These are phyloP conservation scores for Metschnikowia shivogae DNA, from an alignment of 805 yeast genomes.

Conservation along the genomic window DNA sequence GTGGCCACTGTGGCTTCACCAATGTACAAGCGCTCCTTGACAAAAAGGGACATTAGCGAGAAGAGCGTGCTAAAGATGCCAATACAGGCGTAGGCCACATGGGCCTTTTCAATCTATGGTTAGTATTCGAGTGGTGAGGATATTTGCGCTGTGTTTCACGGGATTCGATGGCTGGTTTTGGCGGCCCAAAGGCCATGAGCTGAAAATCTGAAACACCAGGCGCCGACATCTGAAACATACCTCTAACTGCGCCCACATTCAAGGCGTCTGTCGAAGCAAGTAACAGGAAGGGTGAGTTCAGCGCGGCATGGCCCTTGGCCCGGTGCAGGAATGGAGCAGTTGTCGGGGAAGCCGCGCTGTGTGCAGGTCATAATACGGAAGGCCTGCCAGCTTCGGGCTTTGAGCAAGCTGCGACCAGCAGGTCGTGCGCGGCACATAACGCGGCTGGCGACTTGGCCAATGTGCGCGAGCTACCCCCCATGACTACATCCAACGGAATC, in stretches of 20 bases:
- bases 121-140: slow-evolving; percentile 1
- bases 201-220: too few relatives aligned
- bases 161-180: background rate
- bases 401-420: too few relatives aligned
- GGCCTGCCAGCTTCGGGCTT: too few relatives aligned
- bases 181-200: background rate
- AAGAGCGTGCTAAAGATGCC: slow-evolving; percentile 80
- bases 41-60: slow-evolving; percentile 73
- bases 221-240: slow-evolving; percentile 19
- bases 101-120: slow-evolving; percentile 54
- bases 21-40: slow-evolving; percentile 77
- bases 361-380: too few relatives aligned
- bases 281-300: background rate
- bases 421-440: too few relatives aligned
- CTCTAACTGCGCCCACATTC: slow-evolving; percentile 31
- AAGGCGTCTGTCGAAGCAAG: background rate
- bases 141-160: too few relatives aligned
- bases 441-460: too few relatives aligned
- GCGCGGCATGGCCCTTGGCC: slow-evolving; percentile 1
- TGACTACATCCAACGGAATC: slow-evolving; percentile 31
- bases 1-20: slow-evolving; percentile 93
- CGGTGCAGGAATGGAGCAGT: background rate
- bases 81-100: slow-evolving; percentile 81
- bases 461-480: background rate
- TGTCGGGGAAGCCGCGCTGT: too few relatives aligned